Base-by-base conservation (phyloP, 1,284 basidiomycete species). In the Abortiporus biennis region DNA sequence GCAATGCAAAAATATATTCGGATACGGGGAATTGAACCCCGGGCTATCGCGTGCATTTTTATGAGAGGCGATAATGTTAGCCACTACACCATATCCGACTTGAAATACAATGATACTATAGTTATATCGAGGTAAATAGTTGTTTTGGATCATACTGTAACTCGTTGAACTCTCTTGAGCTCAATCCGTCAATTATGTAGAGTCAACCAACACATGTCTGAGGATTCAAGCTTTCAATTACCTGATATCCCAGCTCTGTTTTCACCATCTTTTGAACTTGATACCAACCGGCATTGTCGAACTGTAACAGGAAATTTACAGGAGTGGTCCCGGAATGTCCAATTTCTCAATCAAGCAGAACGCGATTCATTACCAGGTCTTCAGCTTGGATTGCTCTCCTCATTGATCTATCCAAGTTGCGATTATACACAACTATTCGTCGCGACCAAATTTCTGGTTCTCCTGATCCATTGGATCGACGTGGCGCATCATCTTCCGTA, bases 361-460 rank as follows among this genome's bases (percentile, higher is more conserved):
- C 54, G 53, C 17, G 49, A 49, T 20, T 42, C 49, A 4, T 57
- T 74, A 50, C 51, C 50, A 3, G 58, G 60, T 13, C 58, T 63
- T 37, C 80, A 76, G 52, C 57, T 69, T 11, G 76, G 76, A 1
- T 57, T 83, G 16, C 64, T 79, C 21, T 75, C 74, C 1, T 64
- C 74, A 1, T 59, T 78, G 3, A 78, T 75, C 51, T 74, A 75
- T 49, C 78, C 80, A 4, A 69, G 62, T 2, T 74, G 71, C 51
- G 80, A 81, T 51, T 55, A 61, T 13, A 60, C 74, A 1, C 80
- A 82, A 51, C 57, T 83, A 21, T 62, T 65, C 23, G 58, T 76
- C 29, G 59, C 73, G 40, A 63, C 69, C 16, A 73, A 81, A 48
- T 69, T 78, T 44, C 53, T 74, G 43, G 65, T 68, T 25, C 47